A percentile compares a stretch with the other conserved stretches of the same genome.
phyloP scores from a whole-genome alignment of 805 yeast species.

The Candida andamanensis region DNA sequence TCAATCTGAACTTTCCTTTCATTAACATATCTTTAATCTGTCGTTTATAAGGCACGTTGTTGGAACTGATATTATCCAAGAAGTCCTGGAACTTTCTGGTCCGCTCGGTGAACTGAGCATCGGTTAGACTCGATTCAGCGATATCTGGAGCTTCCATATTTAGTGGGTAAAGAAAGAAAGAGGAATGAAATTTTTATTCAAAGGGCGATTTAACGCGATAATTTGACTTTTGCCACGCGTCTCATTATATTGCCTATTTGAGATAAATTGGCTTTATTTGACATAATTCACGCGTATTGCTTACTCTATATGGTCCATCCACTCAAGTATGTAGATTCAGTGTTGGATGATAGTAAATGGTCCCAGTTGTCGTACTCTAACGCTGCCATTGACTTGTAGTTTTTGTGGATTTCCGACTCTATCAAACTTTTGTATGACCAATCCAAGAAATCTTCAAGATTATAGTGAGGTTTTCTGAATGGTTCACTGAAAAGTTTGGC shows the following conservation, averaged over 20 bases:
- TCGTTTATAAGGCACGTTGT: conserved; percentile 59
- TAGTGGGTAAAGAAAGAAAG: not conserved
- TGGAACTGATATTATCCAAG: conserved; percentile 50
- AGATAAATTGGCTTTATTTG: conserved; percentile 15
- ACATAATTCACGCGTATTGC: not conserved
- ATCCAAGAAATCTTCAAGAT: conserved; percentile 90
- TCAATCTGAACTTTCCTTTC: conserved; percentile 60
- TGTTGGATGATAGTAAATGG: no score
- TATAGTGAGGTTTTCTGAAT: conserved; percentile 78
- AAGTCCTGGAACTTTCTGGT: conserved; percentile 87
- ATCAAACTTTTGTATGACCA: conserved; percentile 73
- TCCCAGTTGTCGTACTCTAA: conserved; percentile 65
- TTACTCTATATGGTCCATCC: conserved; percentile 25
- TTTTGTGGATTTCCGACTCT: conserved; percentile 60
- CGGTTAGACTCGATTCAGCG: conserved; percentile 22
- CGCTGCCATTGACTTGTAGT: conserved; percentile 67
- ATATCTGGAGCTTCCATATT: conserved; percentile 4
- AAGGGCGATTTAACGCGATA: conserved; percentile 2
- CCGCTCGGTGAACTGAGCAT: conserved; percentile 67
- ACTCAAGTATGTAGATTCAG: no score
- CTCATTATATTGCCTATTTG: conserved; percentile 20
- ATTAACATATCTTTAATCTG: conserved; percentile 69
- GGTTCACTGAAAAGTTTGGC: conserved; percentile 89
- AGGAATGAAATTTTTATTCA: conserved; percentile 1
- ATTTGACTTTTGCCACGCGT: conserved; percentile 17